Percentiles rank a stretch among this genome's conserved stretches.
Conservation (phyloP, 257 asterid species). For the Osmanthus fragrans region DNA sequence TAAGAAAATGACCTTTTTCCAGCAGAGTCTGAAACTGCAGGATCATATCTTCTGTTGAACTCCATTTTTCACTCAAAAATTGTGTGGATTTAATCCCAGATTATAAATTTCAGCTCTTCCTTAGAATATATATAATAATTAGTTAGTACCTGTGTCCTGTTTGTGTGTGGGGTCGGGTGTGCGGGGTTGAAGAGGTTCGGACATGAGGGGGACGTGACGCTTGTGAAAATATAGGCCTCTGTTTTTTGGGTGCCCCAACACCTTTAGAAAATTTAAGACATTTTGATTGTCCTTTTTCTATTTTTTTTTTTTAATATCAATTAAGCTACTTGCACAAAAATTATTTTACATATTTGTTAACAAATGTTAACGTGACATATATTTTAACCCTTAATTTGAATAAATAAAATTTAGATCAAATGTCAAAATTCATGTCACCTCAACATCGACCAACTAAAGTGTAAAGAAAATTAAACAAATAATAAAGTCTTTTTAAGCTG, state of each 20-base stretch:
- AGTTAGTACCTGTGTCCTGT: not conserved
- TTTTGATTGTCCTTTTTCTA: too few species aligned
- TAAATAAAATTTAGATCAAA: too few species aligned
- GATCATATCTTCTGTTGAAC: constrained; percentile 68
- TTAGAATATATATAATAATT: not conserved
- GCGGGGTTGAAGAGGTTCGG: too few species aligned
- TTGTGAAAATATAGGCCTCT: constrained; percentile 15
- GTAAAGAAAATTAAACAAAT: too few species aligned
- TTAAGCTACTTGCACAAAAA: too few species aligned
- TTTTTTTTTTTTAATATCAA: too few species aligned
- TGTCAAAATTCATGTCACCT: too few species aligned
- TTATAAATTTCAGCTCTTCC: constrained; percentile 24
- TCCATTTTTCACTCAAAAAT: constrained; percentile 43
- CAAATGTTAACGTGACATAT: too few species aligned
- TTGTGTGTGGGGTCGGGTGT: not conserved
- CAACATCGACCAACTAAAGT: too few species aligned
- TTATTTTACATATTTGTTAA: too few species aligned
- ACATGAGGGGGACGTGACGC: not conserved
- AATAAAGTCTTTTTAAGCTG: not conserved
- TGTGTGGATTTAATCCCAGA: constrained; percentile 31
- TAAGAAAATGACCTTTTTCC: constrained; percentile 48
- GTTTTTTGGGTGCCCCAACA: constrained; percentile 1
- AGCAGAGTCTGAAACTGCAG: constrained; percentile 52
- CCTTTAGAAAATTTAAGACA: not conserved
- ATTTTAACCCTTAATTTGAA: too few species aligned